Percentiles rank a stretch among this genome's conserved stretches.
These are phyloP conservation scores for Polygonum aviculare DNA, from an alignment of 148 eudicot genomes.

Conservation along the genomic window DNA sequence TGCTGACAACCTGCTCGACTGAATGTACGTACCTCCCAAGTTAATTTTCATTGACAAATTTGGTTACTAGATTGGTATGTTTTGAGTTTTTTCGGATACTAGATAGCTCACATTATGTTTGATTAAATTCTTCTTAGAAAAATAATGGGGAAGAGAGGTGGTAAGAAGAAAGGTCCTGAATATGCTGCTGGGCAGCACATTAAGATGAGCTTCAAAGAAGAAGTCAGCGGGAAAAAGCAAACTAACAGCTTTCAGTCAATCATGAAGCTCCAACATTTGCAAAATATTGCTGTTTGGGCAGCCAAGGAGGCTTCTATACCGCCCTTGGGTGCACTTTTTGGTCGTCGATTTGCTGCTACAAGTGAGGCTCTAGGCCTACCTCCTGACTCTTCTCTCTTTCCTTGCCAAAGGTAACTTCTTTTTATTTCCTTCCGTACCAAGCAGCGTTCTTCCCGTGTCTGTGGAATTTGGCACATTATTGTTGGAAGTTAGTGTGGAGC, in stretches of 20 bases:
- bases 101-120: background rate
- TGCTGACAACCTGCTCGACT: too few relatives aligned
- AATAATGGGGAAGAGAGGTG: constrained; percentile 48
- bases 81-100: background rate
- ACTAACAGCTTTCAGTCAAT: constrained; percentile 37
- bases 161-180: constrained; percentile 22
- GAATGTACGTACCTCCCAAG: too few relatives aligned
- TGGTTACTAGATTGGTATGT: background rate
- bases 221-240: constrained; percentile 48
- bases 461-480: background rate
- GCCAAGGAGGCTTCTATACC: constrained; percentile 29
- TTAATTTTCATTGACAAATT: background rate
- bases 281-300: constrained; percentile 55
- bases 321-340: constrained; percentile 49
- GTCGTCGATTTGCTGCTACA: constrained; percentile 42
- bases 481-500: background rate
- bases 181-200: constrained; percentile 16
- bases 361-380: constrained; percentile 41
- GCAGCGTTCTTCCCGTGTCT: background rate
- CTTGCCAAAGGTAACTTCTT: constrained; percentile 60
- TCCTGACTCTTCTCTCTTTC: constrained; percentile 43
- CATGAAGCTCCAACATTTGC: constrained; percentile 57
- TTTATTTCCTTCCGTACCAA: too few relatives aligned
- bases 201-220: constrained; percentile 50
- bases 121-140: background rate